Evolutionary conservation across 768 basidiomycete genomes (phyloP).

Genomic region (Suillus subalutaceus): DNA sequence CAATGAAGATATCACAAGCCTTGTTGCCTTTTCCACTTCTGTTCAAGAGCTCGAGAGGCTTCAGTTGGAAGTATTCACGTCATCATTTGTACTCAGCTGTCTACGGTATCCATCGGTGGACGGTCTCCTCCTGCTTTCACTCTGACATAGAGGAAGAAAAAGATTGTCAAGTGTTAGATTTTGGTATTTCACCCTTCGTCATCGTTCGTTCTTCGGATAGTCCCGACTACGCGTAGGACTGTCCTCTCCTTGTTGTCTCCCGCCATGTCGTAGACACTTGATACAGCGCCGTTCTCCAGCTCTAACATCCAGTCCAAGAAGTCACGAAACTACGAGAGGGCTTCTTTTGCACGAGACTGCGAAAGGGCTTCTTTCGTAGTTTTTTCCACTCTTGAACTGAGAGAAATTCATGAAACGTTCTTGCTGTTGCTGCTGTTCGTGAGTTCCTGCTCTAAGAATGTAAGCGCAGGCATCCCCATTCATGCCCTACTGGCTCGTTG

Average conservation of each 20-base stretch:
- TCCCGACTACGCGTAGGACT: no score
- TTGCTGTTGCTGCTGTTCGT: conserved; percentile 8
- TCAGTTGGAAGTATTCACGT: conserved; percentile 24
- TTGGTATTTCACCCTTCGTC: no score
- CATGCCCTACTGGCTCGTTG: background rate
- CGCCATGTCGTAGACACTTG: no score
- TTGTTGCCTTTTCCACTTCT: conserved; percentile 21
- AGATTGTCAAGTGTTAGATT: background rate
- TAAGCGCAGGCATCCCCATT: background rate
- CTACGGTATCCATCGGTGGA: conserved; percentile 11
- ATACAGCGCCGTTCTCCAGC: no score
- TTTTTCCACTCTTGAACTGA: conserved; percentile 20
- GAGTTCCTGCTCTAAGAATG: background rate
- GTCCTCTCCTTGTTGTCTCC: no score
- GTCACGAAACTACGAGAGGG: conserved; percentile 15
- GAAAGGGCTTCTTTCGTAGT: conserved; percentile 16
- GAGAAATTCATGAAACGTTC: conserved; percentile 26
- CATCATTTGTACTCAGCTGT: conserved; percentile 14
- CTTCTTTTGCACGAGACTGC: conserved; percentile 15
- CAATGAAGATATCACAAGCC: conserved; percentile 22
- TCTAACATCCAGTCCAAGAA: conserved; percentile 1
- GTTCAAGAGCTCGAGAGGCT: conserved; percentile 19
- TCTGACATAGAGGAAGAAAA: conserved; percentile 9
- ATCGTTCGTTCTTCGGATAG: no score
- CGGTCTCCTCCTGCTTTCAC: background rate